A percentile compares a stretch with the other conserved stretches of the same genome.
Conservation (phyloP, 345 rosid species). For the Rhizophora apiculata region DNA sequence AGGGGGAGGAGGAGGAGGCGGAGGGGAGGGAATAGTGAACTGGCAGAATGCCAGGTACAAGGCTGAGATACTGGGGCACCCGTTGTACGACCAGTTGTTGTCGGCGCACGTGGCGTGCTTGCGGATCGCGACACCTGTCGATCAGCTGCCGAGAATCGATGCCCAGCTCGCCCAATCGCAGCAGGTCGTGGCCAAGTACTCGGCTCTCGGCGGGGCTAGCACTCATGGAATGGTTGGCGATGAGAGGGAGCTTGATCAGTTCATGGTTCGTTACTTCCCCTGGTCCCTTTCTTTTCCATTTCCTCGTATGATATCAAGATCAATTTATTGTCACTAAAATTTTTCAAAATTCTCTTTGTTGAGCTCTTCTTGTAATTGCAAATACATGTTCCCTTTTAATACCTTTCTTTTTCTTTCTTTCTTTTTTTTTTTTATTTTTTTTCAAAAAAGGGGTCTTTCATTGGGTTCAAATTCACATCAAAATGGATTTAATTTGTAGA, state of each 20-base stretch:
- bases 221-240: conserved; percentile 59
- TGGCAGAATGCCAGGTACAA: conserved; percentile 90
- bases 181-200: conserved; percentile 84
- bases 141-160: conserved; percentile 91
- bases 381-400: background rate
- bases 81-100: conserved; percentile 85
- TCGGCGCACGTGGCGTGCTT: conserved; percentile 88
- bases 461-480: too few species aligned
- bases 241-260: conserved; percentile 94
- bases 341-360: background rate
- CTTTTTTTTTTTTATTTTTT: too few species aligned
- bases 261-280: conserved; percentile 60
- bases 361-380: background rate
- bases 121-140: conserved; percentile 92
- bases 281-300: background rate
- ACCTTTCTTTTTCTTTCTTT: background rate
- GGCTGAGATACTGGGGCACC: conserved; percentile 85
- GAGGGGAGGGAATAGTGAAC: conserved; percentile 50
- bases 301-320: background rate
- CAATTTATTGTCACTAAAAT: too few species aligned
- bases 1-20: conserved; percentile 27
- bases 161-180: conserved; percentile 97
- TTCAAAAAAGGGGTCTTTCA: too few species aligned
- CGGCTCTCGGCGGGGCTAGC: conserved; percentile 46
- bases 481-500: too few species aligned